Evolutionary conservation across 2,329 filamentous ascomycete genomes (phyloP), one percentile per base, ranked within the genome.

Genomic region (Alternaria alternata): DNA sequence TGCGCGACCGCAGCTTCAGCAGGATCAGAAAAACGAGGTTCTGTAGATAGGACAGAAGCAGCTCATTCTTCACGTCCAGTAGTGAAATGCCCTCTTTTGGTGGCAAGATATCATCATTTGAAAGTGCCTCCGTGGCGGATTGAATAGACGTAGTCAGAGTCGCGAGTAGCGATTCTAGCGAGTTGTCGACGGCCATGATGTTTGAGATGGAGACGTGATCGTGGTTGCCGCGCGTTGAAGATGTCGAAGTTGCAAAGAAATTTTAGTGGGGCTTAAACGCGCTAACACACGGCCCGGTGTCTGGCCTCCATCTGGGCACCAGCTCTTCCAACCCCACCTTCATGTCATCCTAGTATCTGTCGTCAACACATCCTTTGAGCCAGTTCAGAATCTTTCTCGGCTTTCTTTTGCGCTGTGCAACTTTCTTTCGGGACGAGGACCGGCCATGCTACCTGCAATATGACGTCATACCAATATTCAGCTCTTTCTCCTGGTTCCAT

Each of bases 1-100:
- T 66, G 8, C 67, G 78, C 70, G 68, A 81, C 67, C 69, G 88
- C 20, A 98, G 79, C 73, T 96, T 94, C 38, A 96, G 80, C 2
- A 97, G 82, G 44, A 96, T 90, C 41, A 97, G 82, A 69, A 96
- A 96, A 44, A 95, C 92, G 4, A 98, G 87, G 72, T 97, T 96
- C 73, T 99, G 94, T 0, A 99, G 85, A 79, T 99, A 99, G 4
- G 94, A 94, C 39, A 99, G 88, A 18, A 99, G 88, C n/a, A 99
- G 86, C 76, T 99, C 95, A 80, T 96, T 98, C 82, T 99, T 99
- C 66, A 92, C 89, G 75, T 98, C 93, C 72, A 99, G 89, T 1
- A 99, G 88, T 0, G 95, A 97, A 59, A 99, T 95, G 74, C 95
- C 94, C 71, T 97, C 89, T 65, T 89, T 85, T 1, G 91, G 90